phyloP scores from a whole-genome alignment of 306 rosid genomes.

The Glycine latifolia region DNA sequence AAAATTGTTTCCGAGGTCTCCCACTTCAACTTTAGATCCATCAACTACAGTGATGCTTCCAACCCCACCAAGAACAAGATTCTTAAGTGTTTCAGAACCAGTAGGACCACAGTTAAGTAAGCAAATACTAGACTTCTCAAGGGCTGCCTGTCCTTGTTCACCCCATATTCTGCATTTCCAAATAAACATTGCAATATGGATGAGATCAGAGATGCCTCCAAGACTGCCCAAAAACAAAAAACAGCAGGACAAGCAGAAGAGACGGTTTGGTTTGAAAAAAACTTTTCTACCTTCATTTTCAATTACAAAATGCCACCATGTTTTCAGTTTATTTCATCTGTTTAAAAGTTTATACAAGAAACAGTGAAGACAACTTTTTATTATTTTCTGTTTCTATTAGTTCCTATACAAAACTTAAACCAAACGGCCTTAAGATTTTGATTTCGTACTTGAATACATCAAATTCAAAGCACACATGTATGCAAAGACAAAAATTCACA shows the following conservation, averaged over 20 bases:
- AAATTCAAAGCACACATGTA: not conserved
- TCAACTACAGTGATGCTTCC: slow-evolving; percentile 97
- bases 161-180: slow-evolving; percentile 81
- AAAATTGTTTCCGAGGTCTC: slow-evolving; percentile 97
- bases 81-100: slow-evolving; percentile 92
- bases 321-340: not conserved
- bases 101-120: slow-evolving; percentile 96
- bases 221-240: not conserved
- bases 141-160: slow-evolving; percentile 82
- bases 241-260: not conserved
- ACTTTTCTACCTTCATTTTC: not conserved
- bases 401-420: not conserved
- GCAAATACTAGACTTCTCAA: slow-evolving; percentile 86
- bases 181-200: slow-evolving; percentile 8
- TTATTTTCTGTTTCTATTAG: not conserved
- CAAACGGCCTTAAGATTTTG: not conserved
- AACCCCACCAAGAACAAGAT: slow-evolving; percentile 96
- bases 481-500: not conserved
- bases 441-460: not conserved
- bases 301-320: not conserved
- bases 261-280: not conserved
- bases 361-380: not conserved
- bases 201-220: slow-evolving; percentile 5
- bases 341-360: not conserved
- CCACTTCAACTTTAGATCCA: slow-evolving; percentile 88